These are phyloP conservation scores for Astraeus odoratus DNA, from an alignment of 768 basidiomycete genomes.

Conservation along the genomic window DNA sequence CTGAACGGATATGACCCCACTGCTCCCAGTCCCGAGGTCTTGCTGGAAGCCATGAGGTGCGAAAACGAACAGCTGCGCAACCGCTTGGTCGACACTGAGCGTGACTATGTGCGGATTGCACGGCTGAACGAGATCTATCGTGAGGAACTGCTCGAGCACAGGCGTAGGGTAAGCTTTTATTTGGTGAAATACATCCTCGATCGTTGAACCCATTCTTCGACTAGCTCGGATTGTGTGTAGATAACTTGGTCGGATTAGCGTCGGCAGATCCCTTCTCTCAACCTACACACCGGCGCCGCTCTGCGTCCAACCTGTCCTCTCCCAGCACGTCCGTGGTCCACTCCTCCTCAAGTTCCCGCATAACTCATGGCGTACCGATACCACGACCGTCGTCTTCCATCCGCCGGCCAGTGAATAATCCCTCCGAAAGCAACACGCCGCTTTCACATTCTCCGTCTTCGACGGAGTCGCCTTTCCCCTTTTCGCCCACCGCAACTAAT, in stretches of 20 bases:
- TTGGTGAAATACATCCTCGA: slow-evolving; percentile 12
- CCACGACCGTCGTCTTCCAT: slow-evolving; percentile 64
- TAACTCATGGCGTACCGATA: slow-evolving; percentile 61
- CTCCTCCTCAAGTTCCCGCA: slow-evolving; percentile 21
- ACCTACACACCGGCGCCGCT: slow-evolving; percentile 59
- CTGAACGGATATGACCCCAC: slow-evolving; percentile 23
- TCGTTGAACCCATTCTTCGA: background rate
- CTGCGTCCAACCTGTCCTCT: slow-evolving; percentile 30
- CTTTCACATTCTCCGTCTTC: slow-evolving; percentile 61
- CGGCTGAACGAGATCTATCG: slow-evolving; percentile 78
- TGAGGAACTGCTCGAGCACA: slow-evolving; percentile 75
- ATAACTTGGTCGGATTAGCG: slow-evolving; percentile 69
- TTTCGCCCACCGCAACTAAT: slow-evolving; percentile 55
- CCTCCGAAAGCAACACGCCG: slow-evolving; percentile 53
- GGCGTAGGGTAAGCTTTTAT: slow-evolving; percentile 54
- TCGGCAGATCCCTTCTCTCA: slow-evolving; percentile 64
- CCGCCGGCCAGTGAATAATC: slow-evolving; percentile 42
- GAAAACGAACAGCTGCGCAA: slow-evolving; percentile 74
- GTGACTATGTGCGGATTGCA: slow-evolving; percentile 67
- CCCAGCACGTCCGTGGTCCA: slow-evolving; percentile 21
- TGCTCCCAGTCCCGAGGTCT: slow-evolving; percentile 41
- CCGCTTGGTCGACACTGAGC: slow-evolving; percentile 64
- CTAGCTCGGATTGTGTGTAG: slow-evolving; percentile 70
- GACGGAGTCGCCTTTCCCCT: slow-evolving; percentile 59
- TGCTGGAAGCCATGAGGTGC: slow-evolving; percentile 68